Evolutionary conservation across 768 basidiomycete species (phyloP).

Genomic region (Russula olivacea): DNA sequence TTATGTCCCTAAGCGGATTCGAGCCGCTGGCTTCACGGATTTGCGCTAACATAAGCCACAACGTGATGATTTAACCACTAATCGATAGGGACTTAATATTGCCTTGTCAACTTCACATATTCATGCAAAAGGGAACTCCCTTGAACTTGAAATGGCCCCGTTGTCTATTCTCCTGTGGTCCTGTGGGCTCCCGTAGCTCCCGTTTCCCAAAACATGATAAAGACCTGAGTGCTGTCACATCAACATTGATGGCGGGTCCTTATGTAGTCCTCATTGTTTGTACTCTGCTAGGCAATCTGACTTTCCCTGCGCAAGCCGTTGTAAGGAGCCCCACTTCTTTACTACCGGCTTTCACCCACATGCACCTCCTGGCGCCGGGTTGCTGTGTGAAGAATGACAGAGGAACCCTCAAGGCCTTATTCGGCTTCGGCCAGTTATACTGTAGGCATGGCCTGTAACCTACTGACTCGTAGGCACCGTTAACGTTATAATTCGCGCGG

Average conservation of each 20-base stretch:
- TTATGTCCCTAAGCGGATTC: slow-evolving; percentile 23
- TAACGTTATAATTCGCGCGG: background rate
- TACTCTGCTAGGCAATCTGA: too few relatives aligned
- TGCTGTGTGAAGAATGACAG: background rate
- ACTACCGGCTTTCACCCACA: too few relatives aligned
- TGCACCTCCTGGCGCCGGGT: too few relatives aligned
- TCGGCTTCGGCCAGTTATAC: background rate
- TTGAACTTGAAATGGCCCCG: too few relatives aligned
- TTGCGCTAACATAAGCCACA: slow-evolving; percentile 7
- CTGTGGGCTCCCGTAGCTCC: background rate
- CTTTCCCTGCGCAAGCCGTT: background rate
- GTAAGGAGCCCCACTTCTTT: too few relatives aligned
- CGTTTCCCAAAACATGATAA: background rate
- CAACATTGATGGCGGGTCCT: too few relatives aligned
- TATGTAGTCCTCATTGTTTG: too few relatives aligned
- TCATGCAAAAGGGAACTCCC: background rate
- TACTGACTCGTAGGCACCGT: background rate
- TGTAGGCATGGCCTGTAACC: background rate
- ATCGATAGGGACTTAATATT: slow-evolving; percentile 20
- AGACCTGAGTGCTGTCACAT: background rate
- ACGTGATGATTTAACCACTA: slow-evolving; percentile 26
- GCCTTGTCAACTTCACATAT: background rate
- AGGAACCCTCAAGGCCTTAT: background rate
- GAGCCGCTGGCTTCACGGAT: slow-evolving; percentile 24
- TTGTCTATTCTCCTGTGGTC: too few relatives aligned